phyloP scores from a whole-genome alignment of 768 basidiomycete species.

The Dentipellis sp. region DNA sequence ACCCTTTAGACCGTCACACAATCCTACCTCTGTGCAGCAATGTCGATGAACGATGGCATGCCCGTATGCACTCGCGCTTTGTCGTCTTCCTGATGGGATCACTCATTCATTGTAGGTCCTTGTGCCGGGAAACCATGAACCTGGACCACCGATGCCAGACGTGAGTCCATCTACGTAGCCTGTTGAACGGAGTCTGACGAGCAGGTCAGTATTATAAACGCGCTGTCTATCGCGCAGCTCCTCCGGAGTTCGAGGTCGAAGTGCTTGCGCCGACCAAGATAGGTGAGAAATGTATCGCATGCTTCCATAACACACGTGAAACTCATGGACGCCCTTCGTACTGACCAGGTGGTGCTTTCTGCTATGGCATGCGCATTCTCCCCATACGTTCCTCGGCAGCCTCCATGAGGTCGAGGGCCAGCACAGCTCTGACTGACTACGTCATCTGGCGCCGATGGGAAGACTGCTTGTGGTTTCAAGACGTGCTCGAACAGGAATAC shows the following conservation, averaged over 20 bases:
- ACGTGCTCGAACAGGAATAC: constrained; percentile 59
- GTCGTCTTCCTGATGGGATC: not conserved
- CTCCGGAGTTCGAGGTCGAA: constrained; percentile 4
- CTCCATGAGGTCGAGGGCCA: constrained; percentile 14
- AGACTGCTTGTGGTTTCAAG: constrained; percentile 73
- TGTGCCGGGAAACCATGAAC: not conserved
- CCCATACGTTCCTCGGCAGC: constrained; percentile 10
- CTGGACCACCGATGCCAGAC: constrained; percentile 1
- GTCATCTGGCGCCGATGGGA: constrained; percentile 79
- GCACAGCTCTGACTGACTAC: constrained; percentile 37
- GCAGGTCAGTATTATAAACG: constrained; percentile 19
- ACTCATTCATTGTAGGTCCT: not conserved
- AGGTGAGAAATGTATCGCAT: constrained; percentile 6
- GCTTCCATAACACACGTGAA: not conserved
- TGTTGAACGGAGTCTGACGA: not conserved
- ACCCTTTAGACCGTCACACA: too few species aligned
- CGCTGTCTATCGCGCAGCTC: constrained; percentile 6
- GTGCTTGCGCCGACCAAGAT: constrained; percentile 13
- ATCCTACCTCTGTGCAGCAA: not conserved
- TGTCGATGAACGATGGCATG: not conserved
- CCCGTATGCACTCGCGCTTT: not conserved
- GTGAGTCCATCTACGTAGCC: not conserved
- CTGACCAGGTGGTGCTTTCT: constrained; percentile 10
- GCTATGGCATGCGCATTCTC: constrained; percentile 18
- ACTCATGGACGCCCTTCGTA: not conserved